phyloP scores from a whole-genome alignment of 2,329 filamentous ascomycete genomes.

The Pseudogymnoascus sp. region DNA sequence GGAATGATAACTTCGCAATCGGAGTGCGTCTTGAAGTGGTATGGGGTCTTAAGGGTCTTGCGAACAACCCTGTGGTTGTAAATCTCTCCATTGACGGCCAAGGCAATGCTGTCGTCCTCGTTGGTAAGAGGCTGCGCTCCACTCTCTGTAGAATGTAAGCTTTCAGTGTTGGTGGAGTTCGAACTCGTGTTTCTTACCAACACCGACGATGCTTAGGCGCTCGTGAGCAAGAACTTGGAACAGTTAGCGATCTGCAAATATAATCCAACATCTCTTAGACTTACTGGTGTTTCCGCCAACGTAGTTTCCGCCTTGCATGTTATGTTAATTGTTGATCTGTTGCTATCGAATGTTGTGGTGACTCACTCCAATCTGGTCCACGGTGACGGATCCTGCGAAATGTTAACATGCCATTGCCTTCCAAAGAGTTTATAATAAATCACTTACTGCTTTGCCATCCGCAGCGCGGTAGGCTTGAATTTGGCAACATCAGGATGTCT shows the following conservation, averaged over 20 bases:
- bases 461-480: slow-evolving; percentile 92
- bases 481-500: slow-evolving; percentile 90
- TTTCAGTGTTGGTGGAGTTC: neutral
- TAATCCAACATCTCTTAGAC: slow-evolving; percentile 24
- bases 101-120: slow-evolving; percentile 77
- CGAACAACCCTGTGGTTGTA: slow-evolving; percentile 98
- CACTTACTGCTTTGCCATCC: slow-evolving; percentile 87
- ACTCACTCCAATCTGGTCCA: slow-evolving; percentile 97
- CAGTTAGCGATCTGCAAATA: slow-evolving; percentile 17
- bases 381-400: slow-evolving; percentile 75
- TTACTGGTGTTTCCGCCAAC: slow-evolving; percentile 86
- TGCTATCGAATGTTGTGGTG: slow-evolving; percentile 18
- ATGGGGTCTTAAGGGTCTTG: slow-evolving; percentile 74
- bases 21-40: slow-evolving; percentile 97
- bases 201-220: slow-evolving; percentile 93
- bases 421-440: neutral
- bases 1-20: slow-evolving; percentile 99
- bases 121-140: slow-evolving; percentile 94
- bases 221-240: slow-evolving; percentile 85
- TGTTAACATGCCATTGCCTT: neutral
- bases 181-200: slow-evolving; percentile 55
- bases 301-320: slow-evolving; percentile 69
- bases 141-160: slow-evolving; percentile 56
- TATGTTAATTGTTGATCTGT: slow-evolving; percentile 19
- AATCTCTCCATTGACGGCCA: slow-evolving; percentile 98